Conservation (phyloP, 768 basidiomycete species). For the Auricularia heimuer region DNA sequence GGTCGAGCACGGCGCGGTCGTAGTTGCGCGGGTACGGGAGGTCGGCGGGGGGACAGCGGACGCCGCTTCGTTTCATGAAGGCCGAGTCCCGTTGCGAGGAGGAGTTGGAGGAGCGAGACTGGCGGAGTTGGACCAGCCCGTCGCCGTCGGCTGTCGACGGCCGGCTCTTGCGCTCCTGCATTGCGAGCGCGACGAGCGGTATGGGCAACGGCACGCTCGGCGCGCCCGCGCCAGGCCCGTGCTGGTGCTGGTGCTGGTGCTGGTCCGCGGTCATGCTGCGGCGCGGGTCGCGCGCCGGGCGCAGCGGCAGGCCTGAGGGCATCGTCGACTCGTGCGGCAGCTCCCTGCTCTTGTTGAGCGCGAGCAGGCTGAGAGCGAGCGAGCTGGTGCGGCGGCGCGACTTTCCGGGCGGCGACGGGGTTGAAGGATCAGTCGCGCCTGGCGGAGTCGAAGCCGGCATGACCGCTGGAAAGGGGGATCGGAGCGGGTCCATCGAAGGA, state of each 20-base stretch:
- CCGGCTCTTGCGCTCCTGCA: not conserved
- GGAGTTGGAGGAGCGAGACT: not conserved
- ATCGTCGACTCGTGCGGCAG: not conserved
- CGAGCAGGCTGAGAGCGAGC: not conserved
- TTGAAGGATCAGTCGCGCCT: not conserved
- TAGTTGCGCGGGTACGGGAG: constrained; percentile 67
- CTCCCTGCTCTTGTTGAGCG: not conserved
- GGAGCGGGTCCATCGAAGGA: too few species aligned
- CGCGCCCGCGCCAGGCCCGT: not conserved
- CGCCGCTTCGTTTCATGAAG: not conserved
- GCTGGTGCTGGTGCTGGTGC: not conserved
- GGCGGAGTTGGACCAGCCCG: not conserved
- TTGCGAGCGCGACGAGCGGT: not conserved
- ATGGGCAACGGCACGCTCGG: not conserved
- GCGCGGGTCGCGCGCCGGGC: not conserved
- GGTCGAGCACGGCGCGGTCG: constrained; percentile 50
- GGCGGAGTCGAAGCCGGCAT: too few species aligned
- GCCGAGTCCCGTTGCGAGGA: not conserved
- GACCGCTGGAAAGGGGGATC: too few species aligned
- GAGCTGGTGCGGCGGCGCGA: constrained; percentile 1
- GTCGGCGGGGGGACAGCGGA: not conserved
- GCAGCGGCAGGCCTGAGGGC: not conserved
- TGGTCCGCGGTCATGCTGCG: not conserved
- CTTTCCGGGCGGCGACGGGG: not conserved
- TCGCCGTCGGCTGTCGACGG: not conserved